phyloP scores from a whole-genome alignment of 495 filamentous ascomycete species.

The Aspergillus sclerotiicarbonarius region DNA sequence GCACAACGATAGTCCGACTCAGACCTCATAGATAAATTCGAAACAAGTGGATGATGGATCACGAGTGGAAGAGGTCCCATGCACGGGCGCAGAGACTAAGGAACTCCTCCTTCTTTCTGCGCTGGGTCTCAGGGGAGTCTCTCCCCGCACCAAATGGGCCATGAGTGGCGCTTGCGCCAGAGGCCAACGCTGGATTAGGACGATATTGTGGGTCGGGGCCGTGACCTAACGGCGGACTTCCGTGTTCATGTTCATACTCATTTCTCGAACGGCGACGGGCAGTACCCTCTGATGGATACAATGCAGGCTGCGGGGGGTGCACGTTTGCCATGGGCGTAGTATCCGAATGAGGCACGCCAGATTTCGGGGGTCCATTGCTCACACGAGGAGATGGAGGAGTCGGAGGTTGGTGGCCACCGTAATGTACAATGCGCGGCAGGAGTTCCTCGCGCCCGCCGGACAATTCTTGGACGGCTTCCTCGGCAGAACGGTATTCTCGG shows the following conservation, averaged over 20 bases:
- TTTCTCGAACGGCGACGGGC: constrained; percentile 72
- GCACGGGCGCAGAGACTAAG: constrained; percentile 79
- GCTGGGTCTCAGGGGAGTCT: constrained; percentile 79
- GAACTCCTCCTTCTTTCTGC: constrained; percentile 93
- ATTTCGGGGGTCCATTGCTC: constrained; percentile 32
- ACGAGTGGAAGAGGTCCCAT: constrained; percentile 98
- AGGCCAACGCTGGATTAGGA: constrained; percentile 67
- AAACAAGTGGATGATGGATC: constrained; percentile 25
- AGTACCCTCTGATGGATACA: constrained; percentile 42
- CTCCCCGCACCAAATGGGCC: constrained; percentile 75
- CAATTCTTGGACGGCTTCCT: constrained; percentile 87
- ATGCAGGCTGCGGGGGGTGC: constrained; percentile 21
- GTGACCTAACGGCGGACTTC: constrained; percentile 45
- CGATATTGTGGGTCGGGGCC: constrained; percentile 42
- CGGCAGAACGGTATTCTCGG: constrained; percentile 90
- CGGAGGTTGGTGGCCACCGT: constrained; percentile 83
- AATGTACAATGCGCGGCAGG: constrained; percentile 90
- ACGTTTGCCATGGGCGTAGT: constrained; percentile 20
- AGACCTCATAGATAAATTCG: not conserved
- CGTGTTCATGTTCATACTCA: constrained; percentile 85
- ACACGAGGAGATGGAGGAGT: constrained; percentile 82
- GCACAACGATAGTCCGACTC: not conserved
- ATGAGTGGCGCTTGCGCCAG: constrained; percentile 53
- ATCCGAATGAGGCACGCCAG: constrained; percentile 33
- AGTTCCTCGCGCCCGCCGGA: constrained; percentile 89